Conservation (phyloP, 2,329 filamentous ascomycete species). For the Talaromyces sp. region DNA sequence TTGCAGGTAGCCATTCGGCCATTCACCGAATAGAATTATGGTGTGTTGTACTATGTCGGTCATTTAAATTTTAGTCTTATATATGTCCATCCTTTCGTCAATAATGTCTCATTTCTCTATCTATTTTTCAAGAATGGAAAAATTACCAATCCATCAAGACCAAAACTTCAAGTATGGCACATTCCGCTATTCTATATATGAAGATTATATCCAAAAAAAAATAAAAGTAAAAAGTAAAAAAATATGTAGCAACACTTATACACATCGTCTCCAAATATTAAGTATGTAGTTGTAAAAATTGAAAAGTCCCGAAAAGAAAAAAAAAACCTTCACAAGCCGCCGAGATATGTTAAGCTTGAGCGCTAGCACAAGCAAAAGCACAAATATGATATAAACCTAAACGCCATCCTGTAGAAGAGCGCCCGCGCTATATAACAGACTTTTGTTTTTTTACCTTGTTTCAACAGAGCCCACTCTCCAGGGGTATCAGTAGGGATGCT, state of each 20-base stretch:
- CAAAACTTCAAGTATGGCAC: background rate
- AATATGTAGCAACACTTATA: background rate
- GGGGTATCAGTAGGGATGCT: conserved; percentile 11
- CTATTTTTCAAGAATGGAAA: too few relatives aligned
- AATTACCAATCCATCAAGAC: too few relatives aligned
- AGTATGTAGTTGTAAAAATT: background rate
- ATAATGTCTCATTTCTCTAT: background rate
- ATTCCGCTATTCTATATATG: background rate
- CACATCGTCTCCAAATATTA: background rate
- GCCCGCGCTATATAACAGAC: background rate
- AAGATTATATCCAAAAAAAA: background rate
- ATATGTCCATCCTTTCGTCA: background rate
- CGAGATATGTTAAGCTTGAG: background rate
- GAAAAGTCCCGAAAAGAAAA: background rate
- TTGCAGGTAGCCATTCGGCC: conserved; percentile 1
- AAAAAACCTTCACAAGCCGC: background rate
- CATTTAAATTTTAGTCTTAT: background rate
- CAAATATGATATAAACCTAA: background rate
- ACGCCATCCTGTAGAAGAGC: background rate
- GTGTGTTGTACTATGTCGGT: background rate
- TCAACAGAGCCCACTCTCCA: background rate
- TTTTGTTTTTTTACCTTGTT: background rate
- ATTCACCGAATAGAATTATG: background rate
- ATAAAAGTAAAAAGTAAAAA: too few relatives aligned
- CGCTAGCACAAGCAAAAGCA: background rate